These are phyloP conservation scores for Saccharomyces hybrid DNA, from an alignment of 1,139 yeast genomes.

Conservation along the genomic window DNA sequence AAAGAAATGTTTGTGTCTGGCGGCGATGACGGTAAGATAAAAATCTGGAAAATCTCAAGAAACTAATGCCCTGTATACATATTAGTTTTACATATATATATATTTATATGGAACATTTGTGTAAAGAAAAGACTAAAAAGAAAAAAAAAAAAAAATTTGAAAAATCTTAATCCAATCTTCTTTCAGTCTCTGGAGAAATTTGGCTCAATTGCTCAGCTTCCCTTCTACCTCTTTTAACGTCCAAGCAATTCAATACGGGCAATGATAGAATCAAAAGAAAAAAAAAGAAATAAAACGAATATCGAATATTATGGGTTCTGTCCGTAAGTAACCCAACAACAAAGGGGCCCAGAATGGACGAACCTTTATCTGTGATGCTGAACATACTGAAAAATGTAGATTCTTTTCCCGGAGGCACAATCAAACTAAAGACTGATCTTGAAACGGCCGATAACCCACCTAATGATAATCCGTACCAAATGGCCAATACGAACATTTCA, in stretches of 20 bases:
- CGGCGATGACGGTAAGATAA: constrained; percentile 69
- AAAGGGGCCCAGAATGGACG: constrained; percentile 61
- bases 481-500: constrained; percentile 58
- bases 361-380: constrained; percentile 68
- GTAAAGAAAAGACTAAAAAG: background rate
- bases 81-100: background rate
- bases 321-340: constrained; percentile 60
- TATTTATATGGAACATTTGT: background rate
- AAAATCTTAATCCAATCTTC: constrained; percentile 6
- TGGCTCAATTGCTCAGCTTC: constrained; percentile 38
- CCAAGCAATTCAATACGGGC: constrained; percentile 43
- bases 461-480: constrained; percentile 63
- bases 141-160: background rate
- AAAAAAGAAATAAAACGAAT: constrained; percentile 55
- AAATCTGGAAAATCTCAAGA: constrained; percentile 51
- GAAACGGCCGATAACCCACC: constrained; percentile 63
- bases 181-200: constrained; percentile 4
- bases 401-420: constrained; percentile 64
- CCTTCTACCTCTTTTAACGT: constrained; percentile 48
- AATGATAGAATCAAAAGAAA: constrained; percentile 43
- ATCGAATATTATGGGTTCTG: constrained; percentile 57
- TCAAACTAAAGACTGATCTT: constrained; percentile 52
- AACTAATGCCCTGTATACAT: constrained; percentile 6
- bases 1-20: constrained; percentile 69
- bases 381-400: constrained; percentile 62